These are phyloP conservation scores for Eruca vesicaria DNA, from an alignment of 441 rosid genomes.

Conservation along the genomic window DNA sequence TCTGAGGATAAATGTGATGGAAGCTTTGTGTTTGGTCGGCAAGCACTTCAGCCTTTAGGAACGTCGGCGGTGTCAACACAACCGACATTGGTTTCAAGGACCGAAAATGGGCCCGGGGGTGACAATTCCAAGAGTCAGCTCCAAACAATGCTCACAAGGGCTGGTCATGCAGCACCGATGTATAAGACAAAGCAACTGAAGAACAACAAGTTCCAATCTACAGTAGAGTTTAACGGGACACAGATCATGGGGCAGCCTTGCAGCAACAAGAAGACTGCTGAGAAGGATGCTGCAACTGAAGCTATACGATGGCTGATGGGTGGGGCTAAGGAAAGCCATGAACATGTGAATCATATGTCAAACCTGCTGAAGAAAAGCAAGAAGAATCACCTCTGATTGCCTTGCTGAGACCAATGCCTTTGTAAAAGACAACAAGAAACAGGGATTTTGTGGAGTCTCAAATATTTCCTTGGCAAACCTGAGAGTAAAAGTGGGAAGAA, in stretches of 20 bases:
- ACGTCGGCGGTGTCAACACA: slow-evolving; percentile 34
- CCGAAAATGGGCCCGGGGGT: slow-evolving; percentile 87
- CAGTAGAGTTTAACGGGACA: slow-evolving; percentile 74
- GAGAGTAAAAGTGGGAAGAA: neutral
- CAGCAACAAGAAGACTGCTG: slow-evolving; percentile 88
- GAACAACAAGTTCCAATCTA: slow-evolving; percentile 65
- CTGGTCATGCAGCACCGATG: slow-evolving; percentile 68
- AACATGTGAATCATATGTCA: slow-evolving; percentile 62
- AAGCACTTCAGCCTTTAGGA: slow-evolving; percentile 42
- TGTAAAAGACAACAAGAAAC: neutral
- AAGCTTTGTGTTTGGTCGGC: slow-evolving; percentile 75
- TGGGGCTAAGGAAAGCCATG: slow-evolving; percentile 50
- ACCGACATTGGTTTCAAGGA: slow-evolving; percentile 47
- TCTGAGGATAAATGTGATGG: slow-evolving; percentile 74
- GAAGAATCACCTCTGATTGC: slow-evolving; percentile 49
- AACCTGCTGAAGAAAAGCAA: slow-evolving; percentile 77
- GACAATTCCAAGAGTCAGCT: slow-evolving; percentile 92
- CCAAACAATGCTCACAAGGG: slow-evolving; percentile 83
- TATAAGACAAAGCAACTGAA: slow-evolving; percentile 80
- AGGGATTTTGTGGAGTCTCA: neutral
- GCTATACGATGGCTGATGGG: slow-evolving; percentile 85
- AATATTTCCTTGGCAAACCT: neutral
- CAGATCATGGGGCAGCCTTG: slow-evolving; percentile 82
- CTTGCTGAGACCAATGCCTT: slow-evolving; percentile 21
- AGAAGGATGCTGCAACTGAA: slow-evolving; percentile 96